Percentiles rank a stretch among this genome's conserved stretches.
These are phyloP conservation scores for Malus sieversii DNA, from an alignment of 306 rosid species.

Conservation along the genomic window DNA sequence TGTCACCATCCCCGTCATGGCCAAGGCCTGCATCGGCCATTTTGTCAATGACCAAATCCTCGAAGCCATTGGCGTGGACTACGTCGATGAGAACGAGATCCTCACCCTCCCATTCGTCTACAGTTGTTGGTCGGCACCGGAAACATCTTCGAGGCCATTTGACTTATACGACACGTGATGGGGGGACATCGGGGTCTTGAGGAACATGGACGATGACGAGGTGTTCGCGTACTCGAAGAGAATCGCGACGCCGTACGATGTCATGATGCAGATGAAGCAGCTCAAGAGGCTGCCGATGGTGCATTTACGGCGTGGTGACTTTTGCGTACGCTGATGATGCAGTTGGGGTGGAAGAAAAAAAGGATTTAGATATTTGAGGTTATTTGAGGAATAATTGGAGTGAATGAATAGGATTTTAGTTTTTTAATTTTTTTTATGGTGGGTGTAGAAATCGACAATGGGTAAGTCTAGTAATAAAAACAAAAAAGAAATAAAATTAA, in stretches of 20 bases:
- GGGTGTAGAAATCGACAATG: too few relatives aligned
- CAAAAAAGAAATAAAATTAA: not conserved
- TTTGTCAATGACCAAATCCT: conserved; percentile 90
- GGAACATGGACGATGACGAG: conserved; percentile 86
- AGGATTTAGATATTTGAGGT: too few relatives aligned
- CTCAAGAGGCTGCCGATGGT: conserved; percentile 80
- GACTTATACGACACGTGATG: conserved; percentile 71
- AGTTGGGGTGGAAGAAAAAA: conserved; percentile 44
- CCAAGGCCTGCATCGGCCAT: conserved; percentile 81
- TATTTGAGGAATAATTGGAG: too few relatives aligned
- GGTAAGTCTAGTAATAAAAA: too few relatives aligned
- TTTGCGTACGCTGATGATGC: conserved; percentile 94
- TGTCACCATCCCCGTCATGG: conserved; percentile 89
- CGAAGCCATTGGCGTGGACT: conserved; percentile 73
- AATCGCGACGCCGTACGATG: conserved; percentile 70
- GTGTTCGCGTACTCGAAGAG: conserved; percentile 66
- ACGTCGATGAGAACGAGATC: conserved; percentile 82
- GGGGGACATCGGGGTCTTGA: conserved; percentile 54
- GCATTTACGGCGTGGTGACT: conserved; percentile 75
- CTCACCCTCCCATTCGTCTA: conserved; percentile 69
- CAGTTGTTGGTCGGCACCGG: conserved; percentile 87
- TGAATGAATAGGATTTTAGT: too few relatives aligned
- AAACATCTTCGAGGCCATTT: conserved; percentile 63
- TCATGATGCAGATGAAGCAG: conserved; percentile 84
- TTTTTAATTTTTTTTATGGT: too few relatives aligned